phyloP scores from a whole-genome alignment of 2,329 filamentous ascomycete species.

The Elsinoe batatas region DNA sequence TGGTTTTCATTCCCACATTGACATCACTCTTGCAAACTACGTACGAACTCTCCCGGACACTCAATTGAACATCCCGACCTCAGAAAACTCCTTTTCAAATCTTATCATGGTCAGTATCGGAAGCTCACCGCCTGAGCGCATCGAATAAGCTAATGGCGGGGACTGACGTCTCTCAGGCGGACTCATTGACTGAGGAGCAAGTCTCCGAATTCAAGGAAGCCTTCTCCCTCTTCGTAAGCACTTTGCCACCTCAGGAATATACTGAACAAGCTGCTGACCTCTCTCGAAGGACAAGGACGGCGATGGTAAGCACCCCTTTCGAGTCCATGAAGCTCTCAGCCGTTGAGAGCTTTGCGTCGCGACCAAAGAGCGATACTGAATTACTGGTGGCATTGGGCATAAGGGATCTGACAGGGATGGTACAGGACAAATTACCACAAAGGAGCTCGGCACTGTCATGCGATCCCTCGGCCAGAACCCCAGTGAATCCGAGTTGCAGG shows the following conservation, averaged over 20 bases:
- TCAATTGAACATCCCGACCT: neutral
- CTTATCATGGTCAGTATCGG: slow-evolving; percentile 1
- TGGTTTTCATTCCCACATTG: slow-evolving; percentile 21
- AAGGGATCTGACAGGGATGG: neutral
- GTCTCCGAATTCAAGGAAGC: slow-evolving; percentile 99
- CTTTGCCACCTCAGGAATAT: neutral
- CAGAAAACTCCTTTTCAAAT: neutral
- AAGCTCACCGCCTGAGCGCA: slow-evolving; percentile 2
- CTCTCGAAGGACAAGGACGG: slow-evolving; percentile 46
- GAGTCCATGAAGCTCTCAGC: slow-evolving; percentile 13
- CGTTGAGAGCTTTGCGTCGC: slow-evolving; percentile 5
- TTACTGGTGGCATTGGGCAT: neutral
- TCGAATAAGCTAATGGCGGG: neutral
- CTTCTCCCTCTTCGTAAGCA: slow-evolving; percentile 97
- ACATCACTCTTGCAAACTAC: slow-evolving; percentile 11
- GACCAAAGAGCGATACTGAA: neutral
- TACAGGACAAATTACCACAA: slow-evolving; percentile 53
- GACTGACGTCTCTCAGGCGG: slow-evolving; percentile 53
- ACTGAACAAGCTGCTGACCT: neutral
- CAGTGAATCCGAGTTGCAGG: slow-evolving; percentile 52
- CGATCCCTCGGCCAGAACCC: slow-evolving; percentile 54
- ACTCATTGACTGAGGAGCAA: slow-evolving; percentile 98
- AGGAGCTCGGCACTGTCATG: slow-evolving; percentile 55
- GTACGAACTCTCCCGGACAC: neutral
- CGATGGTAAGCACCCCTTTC: slow-evolving; percentile 37